Base-by-base conservation (phyloP, 169 alveolate genomes). In the Amoebophrya sp. region DNA sequence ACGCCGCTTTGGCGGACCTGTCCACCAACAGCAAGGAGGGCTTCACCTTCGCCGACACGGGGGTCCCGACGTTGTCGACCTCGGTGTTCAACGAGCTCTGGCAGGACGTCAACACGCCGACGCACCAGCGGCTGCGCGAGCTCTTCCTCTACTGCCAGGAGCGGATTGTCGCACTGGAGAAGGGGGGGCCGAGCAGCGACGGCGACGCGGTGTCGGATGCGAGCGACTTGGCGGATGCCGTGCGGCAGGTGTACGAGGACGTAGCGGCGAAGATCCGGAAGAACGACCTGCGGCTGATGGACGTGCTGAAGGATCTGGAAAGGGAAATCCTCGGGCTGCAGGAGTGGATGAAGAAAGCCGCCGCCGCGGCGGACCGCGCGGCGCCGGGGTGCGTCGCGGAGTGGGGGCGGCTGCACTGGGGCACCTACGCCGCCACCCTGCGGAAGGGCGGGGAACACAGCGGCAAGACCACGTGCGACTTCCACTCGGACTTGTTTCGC, bases 371-470 rank as follows among this genome's bases (percentile, higher is more conserved):
- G 29, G 18, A 66, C 35, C 35, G 10, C 7, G 83, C 83, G 10
- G 32, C 83, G 29, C 83, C 83, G 29, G 32, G 83, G 32, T 66
- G 83, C 35, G 83, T 66, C 2, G 83, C 29, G 29, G 83, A 66
- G 35, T 66, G 83, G 83, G 83, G 35, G 35, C 83, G 83, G 35
- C 35, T 66, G 83, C 83, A 66, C 83, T 66, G 83, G 83, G 83
- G 83, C 29, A 66, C 83, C 83, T 66, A 66, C 83, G 32, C 12
- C 32, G 83, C 83, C 32, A 66, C 83, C 7, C 35, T 66, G 32
- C 29, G 83, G 83, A 66, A 66, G 35, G 83, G 83, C 83, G 83
- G 83, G 35, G 83, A 25, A 66, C 83, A 66, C 83, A 66, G 32
- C 35, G 83, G 83, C 35, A 66, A 66, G 35, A 25, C 32, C 32